Percentiles rank a stretch among this genome's conserved stretches.
Conservation (phyloP, 768 basidiomycete genomes). For the Phylloporus sp. region DNA sequence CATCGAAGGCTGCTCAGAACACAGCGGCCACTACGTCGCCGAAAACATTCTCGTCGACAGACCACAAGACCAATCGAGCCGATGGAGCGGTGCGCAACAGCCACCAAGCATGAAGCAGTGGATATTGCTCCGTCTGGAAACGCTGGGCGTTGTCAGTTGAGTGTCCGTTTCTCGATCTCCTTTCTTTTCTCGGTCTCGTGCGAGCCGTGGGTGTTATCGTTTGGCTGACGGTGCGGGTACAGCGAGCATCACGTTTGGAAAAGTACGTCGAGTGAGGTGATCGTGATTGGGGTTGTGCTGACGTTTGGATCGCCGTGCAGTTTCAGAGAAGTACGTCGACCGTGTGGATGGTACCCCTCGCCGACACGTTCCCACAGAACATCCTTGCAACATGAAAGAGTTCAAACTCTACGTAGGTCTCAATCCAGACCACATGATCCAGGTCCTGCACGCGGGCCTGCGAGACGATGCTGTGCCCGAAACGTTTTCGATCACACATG, state of each 20-base stretch:
- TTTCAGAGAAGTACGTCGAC: slow-evolving; percentile 26
- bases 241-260: slow-evolving; percentile 79
- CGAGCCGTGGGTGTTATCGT: too few species aligned
- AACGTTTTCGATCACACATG: slow-evolving; percentile 54
- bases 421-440: slow-evolving; percentile 59
- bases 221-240: slow-evolving; percentile 6
- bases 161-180: slow-evolving; percentile 22
- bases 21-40: slow-evolving; percentile 63
- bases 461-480: slow-evolving; percentile 64
- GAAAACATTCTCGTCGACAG: slow-evolving; percentile 65
- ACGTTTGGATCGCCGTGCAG: too few species aligned
- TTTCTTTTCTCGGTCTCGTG: too few species aligned
- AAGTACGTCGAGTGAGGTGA: slow-evolving; percentile 43
- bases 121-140: slow-evolving; percentile 63
- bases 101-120: slow-evolving; percentile 57
- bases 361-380: slow-evolving; percentile 45
- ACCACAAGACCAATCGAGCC: slow-evolving; percentile 58
- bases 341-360: too few species aligned
- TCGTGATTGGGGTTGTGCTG: too few species aligned
- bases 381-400: slow-evolving; percentile 84
- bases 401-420: slow-evolving; percentile 68
- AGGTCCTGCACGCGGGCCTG: slow-evolving; percentile 57
- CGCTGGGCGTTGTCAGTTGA: slow-evolving; percentile 61
- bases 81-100: slow-evolving; percentile 72
- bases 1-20: slow-evolving; percentile 60